Evolutionary conservation across 805 yeast species (phyloP).

Genomic region (Schizosaccharomyces octosporus): DNA sequence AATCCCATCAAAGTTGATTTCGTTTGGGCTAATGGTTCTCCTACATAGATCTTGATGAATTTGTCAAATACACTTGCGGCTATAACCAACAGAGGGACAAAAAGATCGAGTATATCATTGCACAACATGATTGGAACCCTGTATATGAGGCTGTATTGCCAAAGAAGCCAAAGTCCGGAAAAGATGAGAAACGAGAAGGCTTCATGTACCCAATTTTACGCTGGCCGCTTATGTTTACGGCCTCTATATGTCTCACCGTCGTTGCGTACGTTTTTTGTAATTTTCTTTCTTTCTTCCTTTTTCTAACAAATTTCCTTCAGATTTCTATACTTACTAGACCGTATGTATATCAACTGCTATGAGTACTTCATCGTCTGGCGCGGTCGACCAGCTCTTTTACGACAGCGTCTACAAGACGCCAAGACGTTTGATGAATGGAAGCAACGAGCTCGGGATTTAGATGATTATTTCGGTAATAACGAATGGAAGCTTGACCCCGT

Average conservation of each 20-base stretch:
- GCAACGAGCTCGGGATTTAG: conserved; percentile 30
- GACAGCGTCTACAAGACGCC: conserved; percentile 26
- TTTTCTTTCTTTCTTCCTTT: conserved; percentile 15
- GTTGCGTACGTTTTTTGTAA: neutral
- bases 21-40: neutral
- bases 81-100: conserved; percentile 5
- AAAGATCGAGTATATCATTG: conserved; percentile 16
- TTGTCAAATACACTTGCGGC: neutral
- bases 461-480: conserved; percentile 31
- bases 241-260: too few relatives aligned
- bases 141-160: conserved; percentile 10
- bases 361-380: conserved; percentile 38
- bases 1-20: neutral
- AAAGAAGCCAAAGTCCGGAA: conserved; percentile 7
- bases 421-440: conserved; percentile 37
- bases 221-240: conserved; percentile 30
- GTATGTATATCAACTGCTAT: conserved; percentile 36
- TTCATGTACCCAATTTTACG: conserved; percentile 27
- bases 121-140: conserved; percentile 26
- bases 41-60: neutral
- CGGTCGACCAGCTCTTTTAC: conserved; percentile 27
- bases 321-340: conserved; percentile 24
- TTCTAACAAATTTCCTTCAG: conserved; percentile 6
- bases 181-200: conserved; percentile 12
- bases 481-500: conserved; percentile 38